A percentile compares a stretch with the other conserved stretches of the same genome.
phyloP scores from a whole-genome alignment of 2,329 filamentous ascomycete species.

The Fusarium pilosicola region DNA sequence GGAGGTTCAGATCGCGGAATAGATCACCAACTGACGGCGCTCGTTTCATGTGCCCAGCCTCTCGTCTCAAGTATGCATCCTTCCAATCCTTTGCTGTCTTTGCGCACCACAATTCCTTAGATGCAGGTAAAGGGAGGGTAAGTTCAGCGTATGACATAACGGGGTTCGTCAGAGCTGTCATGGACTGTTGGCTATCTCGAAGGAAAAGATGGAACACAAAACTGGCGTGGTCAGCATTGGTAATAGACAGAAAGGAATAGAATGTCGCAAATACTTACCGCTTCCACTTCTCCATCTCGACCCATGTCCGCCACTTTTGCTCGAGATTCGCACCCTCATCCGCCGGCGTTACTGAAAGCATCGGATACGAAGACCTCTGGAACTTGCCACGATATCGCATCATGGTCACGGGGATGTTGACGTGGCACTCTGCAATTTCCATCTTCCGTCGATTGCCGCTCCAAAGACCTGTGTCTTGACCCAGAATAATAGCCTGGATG shows the following conservation, averaged over 20 bases:
- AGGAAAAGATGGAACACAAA: conserved; percentile 73
- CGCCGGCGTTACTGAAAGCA: conserved; percentile 59
- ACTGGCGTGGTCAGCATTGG: conserved; percentile 46
- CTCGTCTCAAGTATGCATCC: conserved; percentile 60
- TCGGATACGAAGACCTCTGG: conserved; percentile 63
- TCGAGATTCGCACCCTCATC: conserved; percentile 68
- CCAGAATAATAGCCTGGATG: conserved; percentile 60
- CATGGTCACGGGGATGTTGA: conserved; percentile 59
- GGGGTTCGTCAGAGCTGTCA: conserved; percentile 72
- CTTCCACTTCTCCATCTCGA: conserved; percentile 73
- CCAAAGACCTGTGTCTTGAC: conserved; percentile 63
- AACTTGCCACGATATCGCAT: conserved; percentile 68
- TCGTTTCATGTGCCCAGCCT: conserved; percentile 51
- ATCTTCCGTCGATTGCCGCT: conserved; percentile 65
- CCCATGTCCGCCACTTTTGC: conserved; percentile 73
- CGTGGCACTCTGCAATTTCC: conserved; percentile 65
- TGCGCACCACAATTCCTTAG: conserved; percentile 73
- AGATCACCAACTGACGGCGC: conserved; percentile 65
- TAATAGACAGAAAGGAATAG: not conserved
- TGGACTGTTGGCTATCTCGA: conserved; percentile 73
- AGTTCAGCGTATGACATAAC: conserved; percentile 76
- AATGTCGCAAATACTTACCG: conserved; percentile 50
- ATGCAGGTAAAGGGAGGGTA: conserved; percentile 71
- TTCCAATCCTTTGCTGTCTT: conserved; percentile 73
- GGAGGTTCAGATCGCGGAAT: conserved; percentile 64